Evolutionary conservation across 2,329 filamentous ascomycete species (phyloP).

Genomic region (Fusarium sp.): DNA sequence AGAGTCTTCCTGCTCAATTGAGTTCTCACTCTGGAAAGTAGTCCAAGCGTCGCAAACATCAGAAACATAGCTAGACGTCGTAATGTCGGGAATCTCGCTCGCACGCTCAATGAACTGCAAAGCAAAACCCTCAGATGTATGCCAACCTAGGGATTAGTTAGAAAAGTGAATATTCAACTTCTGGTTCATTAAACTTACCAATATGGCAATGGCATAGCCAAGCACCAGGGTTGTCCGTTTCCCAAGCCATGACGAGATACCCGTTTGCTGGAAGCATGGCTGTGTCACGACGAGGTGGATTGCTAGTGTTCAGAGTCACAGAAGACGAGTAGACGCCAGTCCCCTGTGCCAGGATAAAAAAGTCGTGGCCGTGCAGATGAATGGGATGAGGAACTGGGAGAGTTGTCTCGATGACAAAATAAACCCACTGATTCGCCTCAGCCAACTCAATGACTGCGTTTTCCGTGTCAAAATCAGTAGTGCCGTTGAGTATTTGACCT

Average conservation of each 20-base stretch:
- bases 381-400: conserved; percentile 49
- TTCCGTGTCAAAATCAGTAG: background rate
- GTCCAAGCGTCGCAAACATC: conserved; percentile 16
- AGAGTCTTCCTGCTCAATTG: conserved; percentile 6
- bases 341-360: conserved; percentile 44
- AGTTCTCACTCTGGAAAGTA: background rate
- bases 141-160: background rate
- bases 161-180: accelerated
- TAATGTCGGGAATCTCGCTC: conserved; percentile 2
- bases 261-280: conserved; percentile 59
- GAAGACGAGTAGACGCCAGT: conserved; percentile 22
- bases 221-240: conserved; percentile 61
- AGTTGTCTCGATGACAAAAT: conserved; percentile 46
- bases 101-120: conserved; percentile 14
- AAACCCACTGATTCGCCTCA: conserved; percentile 46
- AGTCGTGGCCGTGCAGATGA: conserved; percentile 54
- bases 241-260: conserved; percentile 61
- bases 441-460: conserved; percentile 45
- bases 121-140: conserved; percentile 11
- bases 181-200: background rate
- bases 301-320: conserved; percentile 41
- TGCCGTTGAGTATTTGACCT: conserved; percentile 4
- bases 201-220: conserved; percentile 65
- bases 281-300: conserved; percentile 64
- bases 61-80: conserved; percentile 9